Percentiles rank a stretch among this genome's conserved stretches.
These are phyloP conservation scores for Cephalotrichum gorgonifer DNA, from an alignment of 2,329 filamentous ascomycete genomes.

Conservation along the genomic window DNA sequence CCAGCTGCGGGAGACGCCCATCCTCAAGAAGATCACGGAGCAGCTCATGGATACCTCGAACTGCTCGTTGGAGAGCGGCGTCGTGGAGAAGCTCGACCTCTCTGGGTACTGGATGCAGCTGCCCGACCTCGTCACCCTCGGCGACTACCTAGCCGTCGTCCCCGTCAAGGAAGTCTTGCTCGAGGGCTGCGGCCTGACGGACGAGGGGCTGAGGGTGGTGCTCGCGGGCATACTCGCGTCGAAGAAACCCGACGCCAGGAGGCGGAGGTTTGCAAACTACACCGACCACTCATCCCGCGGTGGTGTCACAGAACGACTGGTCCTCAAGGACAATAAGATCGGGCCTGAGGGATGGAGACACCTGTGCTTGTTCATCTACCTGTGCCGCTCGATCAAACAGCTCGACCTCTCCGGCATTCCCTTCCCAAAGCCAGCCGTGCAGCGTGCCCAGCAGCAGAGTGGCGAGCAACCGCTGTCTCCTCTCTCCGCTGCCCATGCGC, in stretches of 20 bases:
- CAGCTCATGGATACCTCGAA: slow-evolving; percentile 69
- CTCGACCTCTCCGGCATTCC: slow-evolving; percentile 79
- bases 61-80: slow-evolving; percentile 55
- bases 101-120: slow-evolving; percentile 76
- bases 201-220: slow-evolving; percentile 79
- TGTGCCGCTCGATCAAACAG: slow-evolving; percentile 76
- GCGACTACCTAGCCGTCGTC: slow-evolving; percentile 89
- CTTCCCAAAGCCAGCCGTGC: slow-evolving; percentile 46
- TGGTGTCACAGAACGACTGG: slow-evolving; percentile 76
- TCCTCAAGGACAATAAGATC: slow-evolving; percentile 87
- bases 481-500: slow-evolving; percentile 1
- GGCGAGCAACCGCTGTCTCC: not conserved
- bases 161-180: slow-evolving; percentile 78
- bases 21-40: slow-evolving; percentile 83
- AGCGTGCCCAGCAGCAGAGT: not conserved
- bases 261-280: slow-evolving; percentile 12
- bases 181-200: slow-evolving; percentile 77
- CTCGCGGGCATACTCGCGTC: slow-evolving; percentile 77
- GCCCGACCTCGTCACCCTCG: slow-evolving; percentile 74
- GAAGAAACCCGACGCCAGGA: slow-evolving; percentile 36
- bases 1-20: slow-evolving; percentile 83
- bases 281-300: slow-evolving; percentile 24
- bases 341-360: slow-evolving; percentile 84
- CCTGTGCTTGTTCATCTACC: slow-evolving; percentile 78
- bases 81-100: slow-evolving; percentile 73